phyloP scores from a whole-genome alignment of 2,329 filamentous ascomycete genomes.

The Ascochyta lentis region DNA sequence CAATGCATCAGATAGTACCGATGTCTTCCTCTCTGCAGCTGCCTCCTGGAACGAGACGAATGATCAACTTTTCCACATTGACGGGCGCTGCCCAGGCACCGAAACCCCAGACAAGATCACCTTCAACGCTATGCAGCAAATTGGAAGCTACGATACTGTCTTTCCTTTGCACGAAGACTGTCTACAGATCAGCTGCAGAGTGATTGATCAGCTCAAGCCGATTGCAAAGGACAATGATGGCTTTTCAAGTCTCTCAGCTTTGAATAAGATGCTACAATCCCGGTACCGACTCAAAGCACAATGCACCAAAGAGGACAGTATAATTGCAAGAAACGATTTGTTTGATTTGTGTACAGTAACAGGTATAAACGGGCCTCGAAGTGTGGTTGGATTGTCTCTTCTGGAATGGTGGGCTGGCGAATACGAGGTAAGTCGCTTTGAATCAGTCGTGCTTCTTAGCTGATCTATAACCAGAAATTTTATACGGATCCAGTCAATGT shows the following conservation, averaged over 20 bases:
- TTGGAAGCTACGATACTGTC: slow-evolving; percentile 18
- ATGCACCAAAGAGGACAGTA: background rate
- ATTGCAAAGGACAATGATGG: background rate
- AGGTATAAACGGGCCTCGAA: slow-evolving; percentile 24
- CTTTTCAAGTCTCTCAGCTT: slow-evolving; percentile 11
- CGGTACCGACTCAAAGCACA: slow-evolving; percentile 8
- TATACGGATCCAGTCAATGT: slow-evolving; percentile 30
- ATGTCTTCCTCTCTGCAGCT: slow-evolving; percentile 30
- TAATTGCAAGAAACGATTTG: slow-evolving; percentile 23
- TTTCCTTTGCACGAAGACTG: slow-evolving; percentile 38
- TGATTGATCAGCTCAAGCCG: slow-evolving; percentile 16
- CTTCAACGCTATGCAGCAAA: slow-evolving; percentile 25
- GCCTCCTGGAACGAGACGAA: slow-evolving; percentile 21
- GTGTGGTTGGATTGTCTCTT: slow-evolving; percentile 26
- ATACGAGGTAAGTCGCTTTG: slow-evolving; percentile 26
- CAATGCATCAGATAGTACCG: slow-evolving; percentile 15
- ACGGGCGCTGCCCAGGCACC: slow-evolving; percentile 14
- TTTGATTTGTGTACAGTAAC: slow-evolving; percentile 22
- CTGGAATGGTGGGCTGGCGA: slow-evolving; percentile 35
- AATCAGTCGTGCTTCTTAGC: background rate
- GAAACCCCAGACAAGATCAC: slow-evolving; percentile 7
- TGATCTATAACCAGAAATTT: slow-evolving; percentile 25
- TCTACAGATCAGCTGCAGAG: slow-evolving; percentile 28
- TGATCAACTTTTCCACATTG: slow-evolving; percentile 25
- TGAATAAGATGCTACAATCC: slow-evolving; percentile 22